Evolutionary conservation across 108 stramenopile genomes (phyloP), one percentile per base, ranked within the genome.

Genomic region (Discostella pseudostelligera): DNA sequence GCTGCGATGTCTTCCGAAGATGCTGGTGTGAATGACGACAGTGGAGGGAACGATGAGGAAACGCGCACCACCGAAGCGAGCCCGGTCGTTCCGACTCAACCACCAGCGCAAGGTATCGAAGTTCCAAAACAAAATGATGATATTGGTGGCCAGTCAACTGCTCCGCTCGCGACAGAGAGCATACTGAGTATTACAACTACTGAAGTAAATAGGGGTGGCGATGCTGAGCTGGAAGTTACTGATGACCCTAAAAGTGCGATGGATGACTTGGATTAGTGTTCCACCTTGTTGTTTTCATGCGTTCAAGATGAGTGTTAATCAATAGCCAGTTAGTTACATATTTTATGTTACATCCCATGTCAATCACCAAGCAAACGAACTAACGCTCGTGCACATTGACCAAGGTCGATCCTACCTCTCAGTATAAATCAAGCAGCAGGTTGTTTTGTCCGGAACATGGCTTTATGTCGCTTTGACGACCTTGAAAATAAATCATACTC

Each of bases 401-500:
- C n/a, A n/a, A n/a, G n/a, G n/a, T 32, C 5, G 32, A 32, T 32
- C 32, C 32, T 32, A 32, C 32, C 32, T 32, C 32, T n/a, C n/a
- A n/a, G n/a, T n/a, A n/a, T n/a, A n/a, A n/a, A n/a, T n/a, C n/a
- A n/a, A 39, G 51, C 61, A 21, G 53, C 51, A 39, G 57, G 46
- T 28, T 42, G 43, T 40, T 28, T 56, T n/a, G 46, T 65, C 39
- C 39, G 63, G 25, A 40, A 36, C 48, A 50, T 65, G 14, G 63
- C 51, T 10, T 42, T 53, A 37, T 65, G 66, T 28, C 66, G 44
- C 46, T 75, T 75, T 1, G 61, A 56, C 13, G 73, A 70, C 42
- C 68, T 69, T 10, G 68, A 62, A 63, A 95, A 92, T 75, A 95
- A 72, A 77, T 88, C 88, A 71, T 95, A 91, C 44, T 85, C 81